These are phyloP conservation scores for Hibiscus trionum DNA, from an alignment of 345 rosid genomes.

Conservation along the genomic window DNA sequence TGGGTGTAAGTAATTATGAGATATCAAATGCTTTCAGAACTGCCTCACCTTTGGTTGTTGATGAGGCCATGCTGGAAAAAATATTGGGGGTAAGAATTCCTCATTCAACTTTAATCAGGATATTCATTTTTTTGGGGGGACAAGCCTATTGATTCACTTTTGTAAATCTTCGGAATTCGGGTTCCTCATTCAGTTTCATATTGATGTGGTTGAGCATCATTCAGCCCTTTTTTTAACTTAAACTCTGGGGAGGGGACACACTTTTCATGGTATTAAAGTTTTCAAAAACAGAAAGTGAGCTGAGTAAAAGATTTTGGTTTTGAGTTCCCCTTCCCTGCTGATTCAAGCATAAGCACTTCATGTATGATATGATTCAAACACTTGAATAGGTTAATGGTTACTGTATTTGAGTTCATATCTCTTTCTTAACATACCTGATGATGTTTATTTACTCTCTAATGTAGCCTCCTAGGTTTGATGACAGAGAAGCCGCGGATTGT, in stretches of 20 bases:
- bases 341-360: background rate
- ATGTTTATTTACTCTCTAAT: constrained; percentile 16
- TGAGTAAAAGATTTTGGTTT: background rate
- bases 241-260: background rate
- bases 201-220: background rate
- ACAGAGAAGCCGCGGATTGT: constrained; percentile 86
- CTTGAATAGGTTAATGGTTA: background rate
- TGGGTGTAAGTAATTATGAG: constrained; percentile 75
- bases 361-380: background rate
- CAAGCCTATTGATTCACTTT: background rate
- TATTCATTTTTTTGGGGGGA: background rate
- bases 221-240: background rate
- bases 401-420: background rate
- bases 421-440: constrained; percentile 7
- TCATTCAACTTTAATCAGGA: background rate
- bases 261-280: background rate
- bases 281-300: background rate
- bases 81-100: constrained; percentile 69
- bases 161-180: too few relatives aligned
- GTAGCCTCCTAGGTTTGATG: constrained; percentile 96
- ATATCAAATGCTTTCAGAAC: constrained; percentile 59
- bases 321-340: background rate
- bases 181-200: background rate
- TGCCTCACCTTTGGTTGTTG: constrained; percentile 69
- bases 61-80: constrained; percentile 88